These are phyloP conservation scores for Leucocoprinus birnbaumii DNA, from an alignment of 768 basidiomycete species.

Conservation along the genomic window DNA sequence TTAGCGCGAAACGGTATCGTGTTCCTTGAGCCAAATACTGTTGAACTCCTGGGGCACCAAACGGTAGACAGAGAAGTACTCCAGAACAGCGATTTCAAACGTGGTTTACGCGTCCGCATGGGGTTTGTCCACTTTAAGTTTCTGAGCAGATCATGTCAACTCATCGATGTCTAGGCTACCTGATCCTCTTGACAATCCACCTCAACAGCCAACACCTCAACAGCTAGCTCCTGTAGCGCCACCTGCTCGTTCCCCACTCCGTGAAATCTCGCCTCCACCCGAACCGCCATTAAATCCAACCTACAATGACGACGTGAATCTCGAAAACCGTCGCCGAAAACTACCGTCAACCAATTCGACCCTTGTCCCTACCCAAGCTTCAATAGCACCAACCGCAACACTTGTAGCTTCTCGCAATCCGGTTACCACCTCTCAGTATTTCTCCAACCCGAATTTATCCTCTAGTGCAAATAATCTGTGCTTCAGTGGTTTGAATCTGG, in stretches of 20 bases:
- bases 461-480: conserved; percentile 2
- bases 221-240: conserved; percentile 3
- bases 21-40: conserved; percentile 70
- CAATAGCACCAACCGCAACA: conserved; percentile 12
- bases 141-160: neutral
- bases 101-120: conserved; percentile 57
- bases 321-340: conserved; percentile 34
- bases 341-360: conserved; percentile 22
- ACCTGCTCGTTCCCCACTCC: conserved; percentile 31
- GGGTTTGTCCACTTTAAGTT: conserved; percentile 48
- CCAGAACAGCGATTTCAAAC: conserved; percentile 58
- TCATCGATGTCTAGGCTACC: conserved; percentile 2
- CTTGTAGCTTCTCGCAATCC: conserved; percentile 17
- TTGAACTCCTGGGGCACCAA: conserved; percentile 56
- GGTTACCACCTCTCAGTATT: conserved; percentile 8
- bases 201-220: conserved; percentile 7
- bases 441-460: conserved; percentile 11
- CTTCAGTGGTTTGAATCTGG: neutral
- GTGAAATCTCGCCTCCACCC: conserved; percentile 35
- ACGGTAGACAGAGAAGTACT: conserved; percentile 63
- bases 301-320: conserved; percentile 35
- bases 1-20: conserved; percentile 67
- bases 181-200: conserved; percentile 20
- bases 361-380: conserved; percentile 1
- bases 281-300: conserved; percentile 19